Percentiles rank a stretch among this genome's conserved stretches.
These are phyloP conservation scores for Epichloe sp. DNA, from an alignment of 2,329 filamentous ascomycete genomes.

Conservation along the genomic window DNA sequence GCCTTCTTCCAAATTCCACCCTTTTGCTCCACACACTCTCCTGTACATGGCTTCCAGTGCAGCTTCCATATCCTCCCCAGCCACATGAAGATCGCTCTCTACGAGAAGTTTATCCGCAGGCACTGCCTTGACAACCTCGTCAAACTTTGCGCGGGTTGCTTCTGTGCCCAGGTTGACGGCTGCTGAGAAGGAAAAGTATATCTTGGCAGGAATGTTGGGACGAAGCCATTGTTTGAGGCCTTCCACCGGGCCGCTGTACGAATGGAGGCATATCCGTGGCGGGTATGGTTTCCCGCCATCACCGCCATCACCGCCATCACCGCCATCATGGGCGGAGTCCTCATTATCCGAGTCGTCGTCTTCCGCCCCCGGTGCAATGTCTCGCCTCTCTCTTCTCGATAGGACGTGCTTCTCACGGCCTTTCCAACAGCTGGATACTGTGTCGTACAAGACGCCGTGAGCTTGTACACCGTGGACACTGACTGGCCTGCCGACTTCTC, in stretches of 20 bases:
- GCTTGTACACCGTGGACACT: constrained; percentile 66
- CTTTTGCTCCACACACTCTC: constrained; percentile 65
- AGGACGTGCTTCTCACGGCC: constrained; percentile 51
- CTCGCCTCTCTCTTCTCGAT: constrained; percentile 44
- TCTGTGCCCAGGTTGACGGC: constrained; percentile 61
- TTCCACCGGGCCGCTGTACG: constrained; percentile 69
- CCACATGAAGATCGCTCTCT: constrained; percentile 81
- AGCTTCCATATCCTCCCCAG: constrained; percentile 69
- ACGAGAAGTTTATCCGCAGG: constrained; percentile 70
- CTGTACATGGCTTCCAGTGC: constrained; percentile 61
- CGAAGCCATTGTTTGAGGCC: constrained; percentile 67
- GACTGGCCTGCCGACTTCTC: constrained; percentile 49
- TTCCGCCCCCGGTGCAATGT: constrained; percentile 34
- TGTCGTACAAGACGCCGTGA: constrained; percentile 56
- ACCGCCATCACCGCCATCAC: not conserved
- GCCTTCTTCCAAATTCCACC: constrained; percentile 64
- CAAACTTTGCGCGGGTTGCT: constrained; percentile 34
- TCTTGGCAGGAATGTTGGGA: constrained; percentile 54
- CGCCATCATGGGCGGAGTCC: constrained; percentile 15
- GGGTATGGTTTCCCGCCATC: constrained; percentile 50
- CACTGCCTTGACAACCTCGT: constrained; percentile 54
- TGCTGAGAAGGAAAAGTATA: constrained; percentile 82
- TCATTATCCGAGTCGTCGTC: constrained; percentile 24
- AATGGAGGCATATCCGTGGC: constrained; percentile 84
- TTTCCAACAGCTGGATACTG: constrained; percentile 53